Percentiles rank a stretch among this genome's conserved stretches.
These are phyloP conservation scores for Ophiostoma perfectum DNA, from an alignment of 2,329 filamentous ascomycete species.

Conservation along the genomic window DNA sequence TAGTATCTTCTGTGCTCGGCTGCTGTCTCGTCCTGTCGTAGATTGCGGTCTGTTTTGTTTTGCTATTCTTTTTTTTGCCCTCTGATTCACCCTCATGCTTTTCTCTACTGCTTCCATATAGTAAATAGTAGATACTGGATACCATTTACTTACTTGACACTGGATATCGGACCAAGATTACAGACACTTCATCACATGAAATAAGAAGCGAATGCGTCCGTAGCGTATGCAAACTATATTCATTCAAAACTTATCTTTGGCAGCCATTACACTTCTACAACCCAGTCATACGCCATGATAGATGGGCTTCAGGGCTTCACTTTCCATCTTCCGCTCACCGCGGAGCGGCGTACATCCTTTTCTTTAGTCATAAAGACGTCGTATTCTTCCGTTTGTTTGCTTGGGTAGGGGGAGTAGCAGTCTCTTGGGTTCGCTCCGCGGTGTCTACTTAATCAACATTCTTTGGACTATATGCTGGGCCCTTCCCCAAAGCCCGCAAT, in stretches of 20 bases:
- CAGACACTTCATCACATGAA: too few relatives aligned
- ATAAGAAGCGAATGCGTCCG: too few relatives aligned
- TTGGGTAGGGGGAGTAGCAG: slow-evolving; percentile 2
- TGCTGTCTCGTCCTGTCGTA: neutral
- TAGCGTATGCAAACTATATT: too few relatives aligned
- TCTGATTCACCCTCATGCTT: neutral
- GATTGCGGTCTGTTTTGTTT: neutral
- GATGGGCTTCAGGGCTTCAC: too few relatives aligned
- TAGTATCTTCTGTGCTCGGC: neutral
- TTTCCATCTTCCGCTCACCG: neutral
- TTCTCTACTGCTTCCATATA: too few relatives aligned
- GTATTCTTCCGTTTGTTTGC: neutral
- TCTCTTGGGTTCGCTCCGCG: slow-evolving; percentile 1
- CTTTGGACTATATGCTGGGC: neutral
- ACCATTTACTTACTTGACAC: too few relatives aligned
- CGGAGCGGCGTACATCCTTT: neutral
- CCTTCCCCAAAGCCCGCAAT: neutral
- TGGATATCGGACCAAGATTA: too few relatives aligned
- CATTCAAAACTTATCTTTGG: too few relatives aligned
- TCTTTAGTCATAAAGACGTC: neutral
- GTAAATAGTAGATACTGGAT: too few relatives aligned
- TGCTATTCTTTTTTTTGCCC: neutral
- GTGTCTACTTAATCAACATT: neutral
- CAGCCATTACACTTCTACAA: too few relatives aligned
- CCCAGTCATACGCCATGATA: too few relatives aligned